These are phyloP conservation scores for Rhodotorula graminis DNA, from an alignment of 768 basidiomycete species.

Conservation along the genomic window DNA sequence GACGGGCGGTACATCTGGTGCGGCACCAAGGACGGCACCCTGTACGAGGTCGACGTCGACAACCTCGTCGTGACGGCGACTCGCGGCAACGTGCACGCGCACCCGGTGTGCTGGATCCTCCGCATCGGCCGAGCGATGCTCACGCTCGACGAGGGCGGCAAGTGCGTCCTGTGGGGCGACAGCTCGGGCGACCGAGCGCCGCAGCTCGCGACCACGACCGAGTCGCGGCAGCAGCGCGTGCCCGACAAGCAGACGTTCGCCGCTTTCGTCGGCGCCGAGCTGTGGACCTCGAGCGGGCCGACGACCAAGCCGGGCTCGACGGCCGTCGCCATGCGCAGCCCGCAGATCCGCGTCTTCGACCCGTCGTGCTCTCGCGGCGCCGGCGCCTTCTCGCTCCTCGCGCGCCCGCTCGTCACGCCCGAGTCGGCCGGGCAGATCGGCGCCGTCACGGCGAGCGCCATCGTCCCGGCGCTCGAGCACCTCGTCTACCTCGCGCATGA, in stretches of 20 bases:
- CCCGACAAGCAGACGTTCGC: constrained; percentile 79
- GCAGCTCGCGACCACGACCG: constrained; percentile 13
- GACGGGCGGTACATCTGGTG: constrained; percentile 72
- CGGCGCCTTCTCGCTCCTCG: constrained; percentile 22
- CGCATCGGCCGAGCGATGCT: constrained; percentile 68
- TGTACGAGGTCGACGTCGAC: constrained; percentile 73
- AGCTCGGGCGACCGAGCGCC: background rate
- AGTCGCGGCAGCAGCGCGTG: constrained; percentile 51
- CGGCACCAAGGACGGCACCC: constrained; percentile 82
- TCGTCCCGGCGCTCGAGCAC: constrained; percentile 63
- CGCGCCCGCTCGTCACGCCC: constrained; percentile 51
- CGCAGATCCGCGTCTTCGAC: constrained; percentile 69
- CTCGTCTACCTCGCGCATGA: constrained; percentile 84
- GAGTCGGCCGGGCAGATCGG: constrained; percentile 71
- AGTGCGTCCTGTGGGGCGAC: constrained; percentile 62
- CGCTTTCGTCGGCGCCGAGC: constrained; percentile 63
- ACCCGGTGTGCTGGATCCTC: constrained; percentile 67
- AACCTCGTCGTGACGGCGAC: constrained; percentile 58
- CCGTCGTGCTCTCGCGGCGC: constrained; percentile 39
- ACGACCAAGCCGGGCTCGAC: constrained; percentile 49
- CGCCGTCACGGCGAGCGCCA: constrained; percentile 71
- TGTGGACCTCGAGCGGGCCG: constrained; percentile 70
- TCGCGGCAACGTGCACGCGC: constrained; percentile 61
- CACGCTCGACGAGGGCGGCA: constrained; percentile 78
- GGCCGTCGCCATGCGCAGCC: constrained; percentile 47